These are phyloP conservation scores for Cercophora scortea DNA, from an alignment of 495 filamentous ascomycete species.

Conservation along the genomic window DNA sequence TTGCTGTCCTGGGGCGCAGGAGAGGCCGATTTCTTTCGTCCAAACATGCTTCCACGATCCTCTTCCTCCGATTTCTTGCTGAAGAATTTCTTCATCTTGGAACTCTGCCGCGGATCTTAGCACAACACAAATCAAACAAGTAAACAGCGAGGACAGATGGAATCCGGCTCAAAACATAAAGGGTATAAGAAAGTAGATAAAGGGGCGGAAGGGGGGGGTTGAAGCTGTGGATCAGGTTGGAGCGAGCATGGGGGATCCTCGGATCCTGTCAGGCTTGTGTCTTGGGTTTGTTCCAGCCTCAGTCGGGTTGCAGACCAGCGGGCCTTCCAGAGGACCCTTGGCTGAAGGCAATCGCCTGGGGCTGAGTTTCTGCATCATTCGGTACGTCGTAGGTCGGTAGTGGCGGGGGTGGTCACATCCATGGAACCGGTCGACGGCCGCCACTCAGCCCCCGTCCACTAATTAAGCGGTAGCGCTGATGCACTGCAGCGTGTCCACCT, in stretches of 20 bases:
- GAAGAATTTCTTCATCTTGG: constrained; percentile 58
- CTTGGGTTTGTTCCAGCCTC: constrained; percentile 16
- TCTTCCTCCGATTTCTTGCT: constrained; percentile 61
- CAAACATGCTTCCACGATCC: constrained; percentile 21
- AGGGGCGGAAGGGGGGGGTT: background rate
- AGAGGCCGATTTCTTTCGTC: constrained; percentile 22
- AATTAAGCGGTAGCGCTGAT: too few relatives aligned
- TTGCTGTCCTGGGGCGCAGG: constrained; percentile 39
- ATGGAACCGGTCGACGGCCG: too few relatives aligned
- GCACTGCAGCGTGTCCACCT: too few relatives aligned
- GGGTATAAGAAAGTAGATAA: background rate
- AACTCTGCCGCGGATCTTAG: background rate
- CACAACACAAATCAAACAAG: background rate
- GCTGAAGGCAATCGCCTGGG: background rate
- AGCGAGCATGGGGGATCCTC: constrained; percentile 7
- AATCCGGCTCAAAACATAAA: background rate
- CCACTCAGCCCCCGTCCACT: too few relatives aligned
- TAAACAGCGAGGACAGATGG: too few relatives aligned
- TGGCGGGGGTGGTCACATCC: too few relatives aligned
- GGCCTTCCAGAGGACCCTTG: background rate
- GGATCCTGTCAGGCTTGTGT: constrained; percentile 14
- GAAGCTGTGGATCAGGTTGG: background rate
- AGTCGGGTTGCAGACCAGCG: background rate
- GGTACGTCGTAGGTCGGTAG: too few relatives aligned
- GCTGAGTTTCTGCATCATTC: too few relatives aligned